Base-by-base conservation (phyloP, 2,329 filamentous ascomycete species). In the Penicillium concentricum region DNA sequence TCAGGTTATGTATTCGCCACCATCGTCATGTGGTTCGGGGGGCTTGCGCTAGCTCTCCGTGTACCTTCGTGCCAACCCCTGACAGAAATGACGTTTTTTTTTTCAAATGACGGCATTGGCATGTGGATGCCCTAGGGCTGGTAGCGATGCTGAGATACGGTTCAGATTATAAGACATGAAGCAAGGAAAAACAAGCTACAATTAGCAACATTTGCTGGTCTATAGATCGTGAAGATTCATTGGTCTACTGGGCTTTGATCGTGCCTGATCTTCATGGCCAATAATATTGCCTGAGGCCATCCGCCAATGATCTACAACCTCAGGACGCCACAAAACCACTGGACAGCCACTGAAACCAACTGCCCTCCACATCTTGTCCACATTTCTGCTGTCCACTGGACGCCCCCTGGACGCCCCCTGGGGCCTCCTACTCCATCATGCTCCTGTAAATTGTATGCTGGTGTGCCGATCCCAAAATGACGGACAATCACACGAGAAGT, bases 1-100 rank as follows among this genome's bases (percentile, higher is more conserved):
- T 45, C 12, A 6, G 16, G 6, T 24, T n/a, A 34, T 41, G n/a
- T 13, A 50, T 34, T 51, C 9, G 54, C 54, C 54, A 56, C 54
- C 10, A n/a, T 32, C 54, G 41, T 56, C 41, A 52, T 56, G 24
- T 42, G 42, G 42, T 44, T 32, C 13, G 8, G 2, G 6, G n/a
- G 45, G 46, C 38, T 43, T 45, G 13, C 35, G 34, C 34, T 45
- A 51, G n/a, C 22, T n/a, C 3, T 6, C 4, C 24, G 24, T 26
- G 4, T 26, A 4, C 24, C n/a, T 24, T 3, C 22, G 22, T 26
- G 24, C 24, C 26, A 39, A 34, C 45, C 37, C 38, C 15, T 50
- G 41, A 6, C 39, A 41, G 16, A 43, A 34, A 45, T 56, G 53
- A 43, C 53, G 53, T 32, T 26, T 12, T 5, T 12, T 7, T 10